Evolutionary conservation across 2,329 filamentous ascomycete species (phyloP), one percentile per base, ranked within the genome.

Genomic region (Diplodia corticola): DNA sequence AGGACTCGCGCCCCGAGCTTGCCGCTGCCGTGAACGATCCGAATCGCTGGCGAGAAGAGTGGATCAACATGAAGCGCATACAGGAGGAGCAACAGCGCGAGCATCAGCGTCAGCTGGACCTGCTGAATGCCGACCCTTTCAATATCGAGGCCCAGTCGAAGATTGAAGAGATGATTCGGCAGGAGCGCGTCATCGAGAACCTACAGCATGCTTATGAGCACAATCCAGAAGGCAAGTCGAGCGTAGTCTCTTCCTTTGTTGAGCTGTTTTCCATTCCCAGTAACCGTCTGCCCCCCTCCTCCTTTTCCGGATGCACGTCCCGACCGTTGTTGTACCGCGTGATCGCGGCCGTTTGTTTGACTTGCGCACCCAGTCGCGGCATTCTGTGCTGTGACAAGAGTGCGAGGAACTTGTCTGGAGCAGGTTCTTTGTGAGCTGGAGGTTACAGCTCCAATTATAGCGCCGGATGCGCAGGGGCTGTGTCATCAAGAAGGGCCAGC

Each of bases 111-210:
- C 89, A 94, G 76, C 93, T 97, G 71, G 89, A 89, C 68, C 85
- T 91, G 73, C 83, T 98, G 68, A 97, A 98, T 76, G 90, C 93
- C 10, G 95, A 99, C 73, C 93, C 94, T 0, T 97, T 98, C 80
- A 94, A 99, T 75, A 82, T 92, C 28, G 93, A 97, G 70, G 92
- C 93, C 9, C 95, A 99, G 80, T 85, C 85, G 54, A 92, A 90
- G 80, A 99, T 99, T 69, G 94, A 95, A 75, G 95, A 99, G 80
- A 96, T 98, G 79, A 99, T 99, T 75, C 89, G 95, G 65, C 91
- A 97, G 79, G 91, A 98, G 80, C 86, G 90, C 17, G 94, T 99
- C 53, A 93, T 94, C 78, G 93, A 97, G 80, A 99, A 99, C 74
- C 79, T 98, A 68, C 93, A 98, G 75, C 95, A 93, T 79, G 95